These are phyloP conservation scores for Spergularia azorica DNA, from an alignment of 179 eudicot species.

Conservation along the genomic window DNA sequence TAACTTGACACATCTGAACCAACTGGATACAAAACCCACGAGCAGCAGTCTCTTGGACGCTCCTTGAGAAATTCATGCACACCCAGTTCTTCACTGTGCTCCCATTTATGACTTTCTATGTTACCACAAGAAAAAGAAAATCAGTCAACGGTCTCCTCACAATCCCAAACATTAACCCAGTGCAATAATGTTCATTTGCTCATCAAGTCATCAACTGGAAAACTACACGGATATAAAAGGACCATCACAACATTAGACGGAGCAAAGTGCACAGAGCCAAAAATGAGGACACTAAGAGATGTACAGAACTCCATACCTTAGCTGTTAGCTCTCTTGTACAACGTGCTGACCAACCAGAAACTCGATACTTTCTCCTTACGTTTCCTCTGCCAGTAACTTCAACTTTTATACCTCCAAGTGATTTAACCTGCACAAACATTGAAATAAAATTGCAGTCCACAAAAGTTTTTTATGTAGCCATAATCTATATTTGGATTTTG, in stretches of 20 bases:
- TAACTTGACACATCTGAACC: slow-evolving; percentile 80
- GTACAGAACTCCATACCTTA: slow-evolving; percentile 42
- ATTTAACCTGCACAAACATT: slow-evolving; percentile 60
- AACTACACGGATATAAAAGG: slow-evolving; percentile 41
- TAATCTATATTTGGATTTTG: not conserved
- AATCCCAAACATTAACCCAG: too few species aligned
- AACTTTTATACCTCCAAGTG: slow-evolving; percentile 83
- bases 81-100: slow-evolving; percentile 75
- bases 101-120: slow-evolving; percentile 84
- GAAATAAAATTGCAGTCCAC: slow-evolving; percentile 12
- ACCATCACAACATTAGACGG: slow-evolving; percentile 6
- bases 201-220: slow-evolving; percentile 88
- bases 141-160: not conserved
- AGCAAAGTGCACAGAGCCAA: slow-evolving; percentile 7
- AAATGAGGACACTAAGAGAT: not conserved
- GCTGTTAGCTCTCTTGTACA: slow-evolving; percentile 83
- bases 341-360: slow-evolving; percentile 78
- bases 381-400: slow-evolving; percentile 81
- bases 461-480: not conserved
- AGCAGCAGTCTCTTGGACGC: slow-evolving; percentile 68
- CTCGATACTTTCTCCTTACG: slow-evolving; percentile 72
- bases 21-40: slow-evolving; percentile 82
- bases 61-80: slow-evolving; percentile 83
- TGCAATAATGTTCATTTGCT: slow-evolving; percentile 75
- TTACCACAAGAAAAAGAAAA: slow-evolving; percentile 4